phyloP scores from a whole-genome alignment of 2,329 filamentous ascomycete genomes.

The Dichotomopilus funicola region DNA sequence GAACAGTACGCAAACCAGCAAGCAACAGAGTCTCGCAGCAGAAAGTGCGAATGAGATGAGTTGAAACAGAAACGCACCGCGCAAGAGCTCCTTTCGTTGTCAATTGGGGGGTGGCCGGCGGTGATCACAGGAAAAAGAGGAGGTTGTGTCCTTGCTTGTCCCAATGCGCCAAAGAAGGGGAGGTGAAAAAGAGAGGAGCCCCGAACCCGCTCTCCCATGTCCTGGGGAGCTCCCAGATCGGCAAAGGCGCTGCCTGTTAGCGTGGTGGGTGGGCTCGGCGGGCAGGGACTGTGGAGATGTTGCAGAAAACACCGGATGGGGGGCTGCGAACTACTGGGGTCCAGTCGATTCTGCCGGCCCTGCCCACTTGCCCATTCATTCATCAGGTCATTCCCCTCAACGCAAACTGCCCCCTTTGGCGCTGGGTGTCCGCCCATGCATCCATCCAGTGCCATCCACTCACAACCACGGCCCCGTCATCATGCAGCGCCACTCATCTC shows the following conservation, averaged over 20 bases:
- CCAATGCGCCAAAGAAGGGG: not conserved
- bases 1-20: not conserved
- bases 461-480: not conserved
- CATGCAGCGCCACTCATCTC: not conserved
- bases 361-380: not conserved
- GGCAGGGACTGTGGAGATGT: not conserved
- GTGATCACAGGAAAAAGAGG: constrained; percentile 3
- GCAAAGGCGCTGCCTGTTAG: constrained; percentile 10
- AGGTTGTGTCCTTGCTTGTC: constrained; percentile 7
- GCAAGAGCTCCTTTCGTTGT: not conserved
- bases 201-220: constrained; percentile 3
- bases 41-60: not conserved
- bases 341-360: no score
- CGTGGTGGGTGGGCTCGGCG: constrained; percentile 4
- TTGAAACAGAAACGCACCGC: not conserved
- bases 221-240: constrained; percentile 6
- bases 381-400: no score
- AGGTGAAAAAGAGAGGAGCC: constrained; percentile 17
- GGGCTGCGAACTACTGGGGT: no score
- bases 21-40: not conserved
- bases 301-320: not conserved
- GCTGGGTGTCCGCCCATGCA: no score
- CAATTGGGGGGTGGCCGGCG: constrained; percentile 1
- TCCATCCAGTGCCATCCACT: not conserved
- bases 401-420: no score